Evolutionary conservation across 257 asterid genomes (phyloP), one percentile per base, ranked within the genome.

Genomic region (Marsdenia floribunda): DNA sequence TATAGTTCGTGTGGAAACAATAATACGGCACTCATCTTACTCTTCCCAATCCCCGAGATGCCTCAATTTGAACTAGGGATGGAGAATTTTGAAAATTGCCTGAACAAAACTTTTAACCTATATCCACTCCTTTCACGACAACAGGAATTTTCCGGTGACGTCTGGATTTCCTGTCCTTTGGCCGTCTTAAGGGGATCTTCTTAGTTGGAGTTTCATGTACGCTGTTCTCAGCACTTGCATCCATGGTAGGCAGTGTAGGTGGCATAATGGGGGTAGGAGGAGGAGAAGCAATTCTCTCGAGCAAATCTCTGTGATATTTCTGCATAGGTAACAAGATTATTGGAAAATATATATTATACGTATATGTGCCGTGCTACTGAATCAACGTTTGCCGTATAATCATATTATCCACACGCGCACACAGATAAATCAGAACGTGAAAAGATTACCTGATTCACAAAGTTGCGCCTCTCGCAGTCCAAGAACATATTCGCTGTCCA

Each of bases 381-480:
- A 66, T 49, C 10, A 11, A 10, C 3, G 24, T 50, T 13, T 21
- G 66, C 33, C 12, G 53, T 22, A 19, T 14, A 13, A 37, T 14
- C 40, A 14, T 64, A 21, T 4, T 59, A 11, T 24, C 6, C 18
- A 59, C 13, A 1, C 33, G 33, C 33, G 33, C 33, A 59, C 8
- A 24, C 18, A 59, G 37, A 22, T 65, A 46, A 26, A 68, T 42
- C 42, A 69, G n/a, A 53, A 29, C 3, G 15, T 15, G 50, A 72
- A 44, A 68, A 54, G 76, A 72, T 81, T 84, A 93, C 98, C 98
- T 93, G 98, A 80, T 91, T 72, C 40, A 93, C 97, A 74, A 91
- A 93, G 84, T 93, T 91, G 73, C 96, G 96, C 77, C 97, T 83
- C 78, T 91, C 96, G 55, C 98, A 93, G 73, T 93, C 98, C 92